Evolutionary conservation across 441 rosid genomes (phyloP).

Genomic region (Adansonia rubrostipa): DNA sequence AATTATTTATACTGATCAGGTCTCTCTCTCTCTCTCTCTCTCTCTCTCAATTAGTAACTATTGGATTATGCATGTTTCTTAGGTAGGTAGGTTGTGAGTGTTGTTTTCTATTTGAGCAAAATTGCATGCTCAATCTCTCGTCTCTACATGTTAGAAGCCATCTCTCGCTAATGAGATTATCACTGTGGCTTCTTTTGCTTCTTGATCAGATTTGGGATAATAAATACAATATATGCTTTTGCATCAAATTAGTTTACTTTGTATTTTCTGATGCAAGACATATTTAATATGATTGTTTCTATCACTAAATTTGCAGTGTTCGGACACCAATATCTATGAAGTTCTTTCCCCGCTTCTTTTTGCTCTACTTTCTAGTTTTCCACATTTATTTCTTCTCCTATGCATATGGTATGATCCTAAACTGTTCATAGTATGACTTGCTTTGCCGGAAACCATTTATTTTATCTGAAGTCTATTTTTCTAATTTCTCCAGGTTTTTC

Average conservation of each 20-base stretch:
- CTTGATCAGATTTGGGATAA: background rate
- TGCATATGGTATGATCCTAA: conserved; percentile 63
- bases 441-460: conserved; percentile 12
- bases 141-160: background rate
- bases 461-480: background rate
- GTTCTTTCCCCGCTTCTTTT: conserved; percentile 97
- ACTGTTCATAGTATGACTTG: background rate
- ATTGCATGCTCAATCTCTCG: background rate
- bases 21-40: conserved; percentile 34
- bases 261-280: conserved; percentile 6
- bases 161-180: background rate
- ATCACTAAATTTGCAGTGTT: conserved; percentile 60
- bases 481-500: conserved; percentile 70
- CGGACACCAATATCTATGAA: conserved; percentile 98
- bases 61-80: conserved; percentile 1
- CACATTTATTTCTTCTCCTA: conserved; percentile 98
- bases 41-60: conserved; percentile 5
- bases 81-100: background rate
- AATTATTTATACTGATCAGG: conserved; percentile 94
- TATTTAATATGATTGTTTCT: conserved; percentile 31
- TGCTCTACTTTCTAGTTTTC: conserved; percentile 93
- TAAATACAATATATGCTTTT: too few species aligned
- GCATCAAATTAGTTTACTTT: background rate
- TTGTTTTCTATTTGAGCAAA: background rate
- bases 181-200: background rate